Evolutionary conservation across 768 basidiomycete genomes (phyloP), one percentile per base, ranked within the genome.

Genomic region (Mrakia blollopis): DNA sequence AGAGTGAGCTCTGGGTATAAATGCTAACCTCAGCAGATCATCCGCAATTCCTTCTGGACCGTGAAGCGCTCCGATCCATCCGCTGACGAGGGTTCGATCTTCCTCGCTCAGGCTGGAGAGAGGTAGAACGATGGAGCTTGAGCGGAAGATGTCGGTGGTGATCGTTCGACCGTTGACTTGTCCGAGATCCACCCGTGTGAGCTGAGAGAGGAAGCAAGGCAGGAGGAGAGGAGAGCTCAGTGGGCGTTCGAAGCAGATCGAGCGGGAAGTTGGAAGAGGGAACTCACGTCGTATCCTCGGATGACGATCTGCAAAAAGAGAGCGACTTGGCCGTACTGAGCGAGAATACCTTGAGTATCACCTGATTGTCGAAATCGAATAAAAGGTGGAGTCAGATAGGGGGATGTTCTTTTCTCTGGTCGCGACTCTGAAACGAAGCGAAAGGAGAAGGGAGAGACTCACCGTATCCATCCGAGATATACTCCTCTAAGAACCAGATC

Each of bases 51-150:
- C 71, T 16, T 72, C 71, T 0, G 71, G 9, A 13, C 71, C 71
- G 21, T 52, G 28, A n/a, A 72, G 71, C 11, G 71, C 44, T 21
- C n/a, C 50, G 10, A 72, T 41, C 71, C 71, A 72, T 30, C 71
- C 71, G 5, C 28, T 21, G 16, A 72, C 23, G 30, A 72, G 50
- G 23, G 3, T 35, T 28, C 30, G 35, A 25, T 54, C 50, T 11
- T 72, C 50, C 28, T 37, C 47, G 35, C 10, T 32, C 21, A 72
- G 71, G 6, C 21, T 39, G 11, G 50, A 30, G 50, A 60, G 41
- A 28, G 57, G 71, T 11, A 52, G 30, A 6, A 44, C 71, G 71
- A 54, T 35, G 1, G 57, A 72, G 30, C 47, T n/a, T 8, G 57
- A 32, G 30, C 30, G 52, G n/a, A 72, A 72, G 32, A 30, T 28